Evolutionary conservation across 768 basidiomycete genomes (phyloP), one percentile per base, ranked within the genome.

Genomic region (Tulasnella calospora): DNA sequence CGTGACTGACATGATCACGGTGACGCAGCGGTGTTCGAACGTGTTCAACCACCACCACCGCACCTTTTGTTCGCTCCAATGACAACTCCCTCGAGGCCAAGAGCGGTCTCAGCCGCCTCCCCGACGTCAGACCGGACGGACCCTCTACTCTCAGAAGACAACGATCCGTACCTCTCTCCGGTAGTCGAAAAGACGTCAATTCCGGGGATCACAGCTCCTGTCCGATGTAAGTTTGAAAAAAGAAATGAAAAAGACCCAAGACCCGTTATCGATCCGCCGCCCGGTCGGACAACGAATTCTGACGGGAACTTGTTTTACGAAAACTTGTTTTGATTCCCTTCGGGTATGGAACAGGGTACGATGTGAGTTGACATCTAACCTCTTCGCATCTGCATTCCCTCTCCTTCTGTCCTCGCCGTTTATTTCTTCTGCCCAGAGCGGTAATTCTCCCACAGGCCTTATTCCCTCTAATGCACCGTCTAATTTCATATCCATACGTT

Each of bases 151-250:
- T 71, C 77, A 47, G 86, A 87, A 85, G 89, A 88, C 89, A 87
- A 84, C 83, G 83, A 85, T 84, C 73, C 57, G 67, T 79, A 61
- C 61, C 51, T 36, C 23, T 40, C 47, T 17, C 67, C n/a, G 55
- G 35, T 19, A 55, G 40, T 79, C 38, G 36, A 79, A 36, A 78
- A 80, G 38, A 36, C 46, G 27, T 69, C 77, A 38, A 72, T 78
- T 69, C 77, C 77, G 17, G 77, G 77, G 27, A 78, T 78, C 46
- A 71, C 77, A 71, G 77, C 87, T 44, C 93, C 94, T 61, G 93
- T 95, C 78, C 88, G 92, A 81, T 95, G 94, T 94, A 86, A 87
- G 93, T 89, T 46, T 51, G 61, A 35, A 67, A n/a, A 30, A 35
- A 67, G 61, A 67, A 35, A 67, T 67, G 61, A 67, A 67, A n/a